Conservation (phyloP, 768 basidiomycete species). For the Amanita pseudoporphyria region DNA sequence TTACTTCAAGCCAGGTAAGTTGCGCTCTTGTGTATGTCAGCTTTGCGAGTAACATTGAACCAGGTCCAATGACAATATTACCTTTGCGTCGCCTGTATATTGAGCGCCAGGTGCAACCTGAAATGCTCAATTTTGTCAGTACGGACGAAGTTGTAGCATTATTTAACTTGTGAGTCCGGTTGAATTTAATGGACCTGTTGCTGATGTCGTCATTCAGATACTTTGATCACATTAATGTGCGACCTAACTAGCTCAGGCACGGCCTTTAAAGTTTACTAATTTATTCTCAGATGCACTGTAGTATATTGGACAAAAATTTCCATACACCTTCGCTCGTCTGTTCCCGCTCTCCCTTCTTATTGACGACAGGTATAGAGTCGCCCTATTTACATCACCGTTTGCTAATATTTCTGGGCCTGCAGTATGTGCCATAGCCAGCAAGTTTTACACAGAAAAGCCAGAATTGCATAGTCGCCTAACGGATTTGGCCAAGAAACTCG, state of each 20-base stretch:
- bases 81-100: slow-evolving; percentile 78
- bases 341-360: slow-evolving; percentile 87
- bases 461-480: slow-evolving; percentile 75
- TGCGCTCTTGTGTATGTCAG: neutral
- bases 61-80: slow-evolving; percentile 83
- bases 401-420: slow-evolving; percentile 5
- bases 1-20: slow-evolving; percentile 85
- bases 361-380: slow-evolving; percentile 71
- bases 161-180: slow-evolving; percentile 70
- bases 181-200: slow-evolving; percentile 1
- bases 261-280: slow-evolving; percentile 11
- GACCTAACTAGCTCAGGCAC: slow-evolving; percentile 18
- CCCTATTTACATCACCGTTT: slow-evolving; percentile 3
- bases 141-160: slow-evolving; percentile 87
- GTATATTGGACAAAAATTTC: slow-evolving; percentile 76
- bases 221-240: slow-evolving; percentile 68
- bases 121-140: slow-evolving; percentile 82
- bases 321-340: slow-evolving; percentile 94
- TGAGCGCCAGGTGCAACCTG: slow-evolving; percentile 84
- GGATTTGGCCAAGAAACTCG: slow-evolving; percentile 78
- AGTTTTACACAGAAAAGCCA: slow-evolving; percentile 75
- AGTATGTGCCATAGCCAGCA: slow-evolving; percentile 95
- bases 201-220: slow-evolving; percentile 33
- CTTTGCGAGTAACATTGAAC: slow-evolving; percentile 2
- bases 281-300: slow-evolving; percentile 55